phyloP scores from a whole-genome alignment of 352 stramenopile species.

The Globisporangium takayamanum region DNA sequence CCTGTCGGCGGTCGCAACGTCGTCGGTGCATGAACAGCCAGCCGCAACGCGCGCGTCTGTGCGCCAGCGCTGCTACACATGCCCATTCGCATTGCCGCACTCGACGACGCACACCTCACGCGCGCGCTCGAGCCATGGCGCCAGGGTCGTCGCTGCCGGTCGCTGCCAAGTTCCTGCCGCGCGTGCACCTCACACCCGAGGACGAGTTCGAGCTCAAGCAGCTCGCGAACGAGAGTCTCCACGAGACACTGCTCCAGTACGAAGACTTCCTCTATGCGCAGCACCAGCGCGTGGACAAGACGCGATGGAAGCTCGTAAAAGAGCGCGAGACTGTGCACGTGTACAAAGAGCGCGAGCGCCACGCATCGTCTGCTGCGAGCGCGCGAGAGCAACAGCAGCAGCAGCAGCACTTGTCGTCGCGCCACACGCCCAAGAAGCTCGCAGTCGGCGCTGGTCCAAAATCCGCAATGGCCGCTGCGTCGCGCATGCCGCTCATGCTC shows the following conservation, averaged over 20 bases:
- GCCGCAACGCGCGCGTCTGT: too few species aligned
- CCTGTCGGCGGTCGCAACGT: too few species aligned
- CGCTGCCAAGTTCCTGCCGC: slow-evolving; percentile 1
- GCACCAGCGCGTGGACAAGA: slow-evolving; percentile 17
- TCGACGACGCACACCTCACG: too few species aligned
- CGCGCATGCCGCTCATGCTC: slow-evolving; percentile 30
- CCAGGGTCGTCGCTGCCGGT: background rate
- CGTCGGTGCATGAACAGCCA: too few species aligned
- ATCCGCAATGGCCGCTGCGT: slow-evolving; percentile 33
- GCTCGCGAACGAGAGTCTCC: slow-evolving; percentile 27
- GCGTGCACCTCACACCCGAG: background rate
- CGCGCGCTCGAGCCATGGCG: background rate
- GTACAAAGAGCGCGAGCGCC: slow-evolving; percentile 27
- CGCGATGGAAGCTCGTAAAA: slow-evolving; percentile 29
- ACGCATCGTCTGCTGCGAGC: slow-evolving; percentile 1
- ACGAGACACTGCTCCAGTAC: slow-evolving; percentile 31
- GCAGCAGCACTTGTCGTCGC: too few species aligned
- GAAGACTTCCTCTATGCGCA: slow-evolving; percentile 31
- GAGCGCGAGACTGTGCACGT: slow-evolving; percentile 25
- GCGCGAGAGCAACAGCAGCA: slow-evolving; percentile 3
- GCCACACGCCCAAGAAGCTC: too few species aligned
- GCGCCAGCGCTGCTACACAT: too few species aligned
- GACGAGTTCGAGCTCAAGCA: slow-evolving; percentile 26
- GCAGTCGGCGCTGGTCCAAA: slow-evolving; percentile 36
- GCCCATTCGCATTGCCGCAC: too few species aligned